Conservation (phyloP, 805 yeast genomes). For the Saccharomycodes ludwigii region DNA sequence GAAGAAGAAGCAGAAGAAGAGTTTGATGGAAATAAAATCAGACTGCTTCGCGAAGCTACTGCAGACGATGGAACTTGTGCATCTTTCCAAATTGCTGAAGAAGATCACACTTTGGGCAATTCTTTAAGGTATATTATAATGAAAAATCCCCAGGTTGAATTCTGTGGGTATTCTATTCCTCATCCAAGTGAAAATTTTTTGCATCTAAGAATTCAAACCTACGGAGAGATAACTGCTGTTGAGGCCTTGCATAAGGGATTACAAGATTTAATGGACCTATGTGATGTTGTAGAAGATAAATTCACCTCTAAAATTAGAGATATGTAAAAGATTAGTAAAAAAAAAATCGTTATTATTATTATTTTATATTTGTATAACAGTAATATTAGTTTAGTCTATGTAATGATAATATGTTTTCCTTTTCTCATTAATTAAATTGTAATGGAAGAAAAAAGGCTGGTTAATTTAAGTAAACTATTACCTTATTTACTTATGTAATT, state of each 20-base stretch:
- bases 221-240: slow-evolving; percentile 71
- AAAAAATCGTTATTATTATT: no score
- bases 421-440: no score
- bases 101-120: slow-evolving; percentile 94
- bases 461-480: no score
- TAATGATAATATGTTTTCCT: no score
- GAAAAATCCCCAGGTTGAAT: slow-evolving; percentile 97
- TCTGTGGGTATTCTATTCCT: slow-evolving; percentile 96
- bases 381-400: no score
- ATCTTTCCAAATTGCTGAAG: slow-evolving; percentile 83
- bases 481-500: no score
- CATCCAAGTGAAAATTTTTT: slow-evolving; percentile 91
- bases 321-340: no score
- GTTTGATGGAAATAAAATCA: slow-evolving; percentile 45
- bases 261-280: slow-evolving; percentile 69
- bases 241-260: slow-evolving; percentile 90
- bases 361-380: no score
- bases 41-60: slow-evolving; percentile 62
- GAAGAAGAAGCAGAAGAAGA: slow-evolving; percentile 25
- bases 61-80: slow-evolving; percentile 92
- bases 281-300: slow-evolving; percentile 70
- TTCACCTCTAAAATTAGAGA: no score
- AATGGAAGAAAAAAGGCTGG: no score
- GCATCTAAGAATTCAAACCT: slow-evolving; percentile 89
- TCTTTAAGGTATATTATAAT: slow-evolving; percentile 86